Conservation (phyloP, 148 eudicot species). For the Spergularia bocconei region DNA sequence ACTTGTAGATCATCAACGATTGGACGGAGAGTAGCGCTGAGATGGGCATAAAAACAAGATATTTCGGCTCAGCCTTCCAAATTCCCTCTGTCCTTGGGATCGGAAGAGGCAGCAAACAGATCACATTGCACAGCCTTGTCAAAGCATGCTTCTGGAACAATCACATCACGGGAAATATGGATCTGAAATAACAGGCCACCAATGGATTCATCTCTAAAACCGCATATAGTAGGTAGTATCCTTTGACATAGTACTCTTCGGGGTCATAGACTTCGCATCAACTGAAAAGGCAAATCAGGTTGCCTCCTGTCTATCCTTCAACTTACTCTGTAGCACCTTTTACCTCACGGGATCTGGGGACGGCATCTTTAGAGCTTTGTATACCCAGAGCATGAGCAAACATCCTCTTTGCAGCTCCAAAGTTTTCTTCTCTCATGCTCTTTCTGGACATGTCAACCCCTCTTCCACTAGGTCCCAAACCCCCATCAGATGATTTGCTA, state of each 20-base stretch:
- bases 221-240: background rate
- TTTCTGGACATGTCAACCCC: constrained; percentile 24
- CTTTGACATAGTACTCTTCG: constrained; percentile 2
- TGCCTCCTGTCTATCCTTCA: background rate
- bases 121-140: background rate
- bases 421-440: constrained; percentile 55
- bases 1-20: background rate
- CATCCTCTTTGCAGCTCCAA: constrained; percentile 94
- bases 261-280: background rate
- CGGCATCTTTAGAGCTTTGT: constrained; percentile 36
- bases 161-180: background rate
- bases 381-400: constrained; percentile 81
- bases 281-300: constrained; percentile 1
- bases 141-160: background rate
- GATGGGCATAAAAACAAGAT: too few species aligned
- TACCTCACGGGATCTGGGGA: constrained; percentile 28
- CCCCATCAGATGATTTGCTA: constrained; percentile 17
- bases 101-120: too few species aligned
- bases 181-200: background rate
- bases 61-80: too few species aligned
- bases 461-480: constrained; percentile 29
- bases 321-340: constrained; percentile 19
- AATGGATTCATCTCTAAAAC: background rate
- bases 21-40: background rate
- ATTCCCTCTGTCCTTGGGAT: too few species aligned